Conservation (phyloP, 805 yeast genomes). For the Diddensiella caesifluorescens region DNA sequence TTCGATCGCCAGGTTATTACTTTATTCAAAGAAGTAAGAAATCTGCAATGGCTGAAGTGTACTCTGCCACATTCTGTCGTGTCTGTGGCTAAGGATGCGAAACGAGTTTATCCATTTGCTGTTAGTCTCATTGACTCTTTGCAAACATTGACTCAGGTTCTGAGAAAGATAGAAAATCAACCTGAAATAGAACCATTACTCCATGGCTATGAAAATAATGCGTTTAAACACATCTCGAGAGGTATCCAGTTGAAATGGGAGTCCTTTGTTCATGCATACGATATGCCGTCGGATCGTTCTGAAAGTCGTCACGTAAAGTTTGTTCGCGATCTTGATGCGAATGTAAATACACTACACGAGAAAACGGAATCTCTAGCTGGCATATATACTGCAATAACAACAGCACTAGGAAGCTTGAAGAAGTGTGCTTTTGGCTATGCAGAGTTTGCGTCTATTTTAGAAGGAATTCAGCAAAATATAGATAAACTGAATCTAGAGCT, state of each 20-base stretch:
- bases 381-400: slow-evolving; percentile 28
- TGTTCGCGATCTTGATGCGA: slow-evolving; percentile 32
- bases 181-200: slow-evolving; percentile 36
- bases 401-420: slow-evolving; percentile 25
- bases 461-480: slow-evolving; percentile 34
- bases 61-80: slow-evolving; percentile 52
- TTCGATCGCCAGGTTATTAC: slow-evolving; percentile 43
- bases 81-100: slow-evolving; percentile 44
- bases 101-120: slow-evolving; percentile 54
- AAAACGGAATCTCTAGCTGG: slow-evolving; percentile 30
- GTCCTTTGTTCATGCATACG: slow-evolving; percentile 44
- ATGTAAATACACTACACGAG: slow-evolving; percentile 30
- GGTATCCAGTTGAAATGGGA: slow-evolving; percentile 50
- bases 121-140: slow-evolving; percentile 49
- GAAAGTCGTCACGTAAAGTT: slow-evolving; percentile 33
- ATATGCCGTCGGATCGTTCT: slow-evolving; percentile 28
- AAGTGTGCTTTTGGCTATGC: slow-evolving; percentile 27
- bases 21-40: slow-evolving; percentile 50
- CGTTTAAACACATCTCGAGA: slow-evolving; percentile 26
- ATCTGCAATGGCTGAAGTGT: slow-evolving; percentile 45
- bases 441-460: slow-evolving; percentile 23
- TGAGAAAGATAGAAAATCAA: slow-evolving; percentile 33
- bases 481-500: slow-evolving; percentile 36
- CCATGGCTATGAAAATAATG: slow-evolving; percentile 17
- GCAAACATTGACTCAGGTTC: slow-evolving; percentile 34